Evolutionary conservation across 2,329 filamentous ascomycete species (phyloP), one percentile per base, ranked within the genome.

Genomic region (Fusarium cyanostomum): DNA sequence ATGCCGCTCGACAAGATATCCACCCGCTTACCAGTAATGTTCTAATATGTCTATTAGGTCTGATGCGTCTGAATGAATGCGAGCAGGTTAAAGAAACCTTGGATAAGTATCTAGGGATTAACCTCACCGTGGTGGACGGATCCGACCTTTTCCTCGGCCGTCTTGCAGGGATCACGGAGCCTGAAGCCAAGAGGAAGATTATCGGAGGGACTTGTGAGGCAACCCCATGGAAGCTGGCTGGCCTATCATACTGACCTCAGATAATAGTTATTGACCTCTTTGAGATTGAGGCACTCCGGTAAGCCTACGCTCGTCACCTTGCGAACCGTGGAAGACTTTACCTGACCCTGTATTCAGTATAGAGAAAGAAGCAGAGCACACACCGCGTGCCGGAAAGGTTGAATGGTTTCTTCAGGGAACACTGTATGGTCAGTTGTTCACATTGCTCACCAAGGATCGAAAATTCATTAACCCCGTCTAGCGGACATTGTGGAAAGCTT

Each of bases 361-460:
- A 43, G 91, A 92, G 63, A 85, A 85, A 52, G 87, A 83, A 26
- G 91, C 91, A 0, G 85, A 87, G 62, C 82, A 89, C 72, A 89
- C 89, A 0, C 77, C 82, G 2, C 82, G 84, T 51, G 88, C 87
- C n/a, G 92, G 91, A 30, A 88, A 90, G 70, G 90, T 97, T 34
- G 86, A 92, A 70, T 97, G 87, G 84, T 91, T 97, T 72, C 82
- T 97, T 9, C 94, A 97, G 78, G 92, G 93, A 15, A 95, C 92
- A 8, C 82, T 95, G 21, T 94, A 92, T n/a, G 49, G 39, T 53
- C 27, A 28, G 48, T 31, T 39, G 26, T 54, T 34, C 15, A 38
- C 37, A 55, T 44, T 28, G 11, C 30, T 24, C 34, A 41, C 10
- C 11, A 48, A 15, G 13, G 27, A 27, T 28, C 8, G 28, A 38